A percentile compares a stretch with the other conserved stretches of the same genome.
Conservation (phyloP, 2,329 filamentous ascomycete genomes). For the Rutstroemia sp. region DNA sequence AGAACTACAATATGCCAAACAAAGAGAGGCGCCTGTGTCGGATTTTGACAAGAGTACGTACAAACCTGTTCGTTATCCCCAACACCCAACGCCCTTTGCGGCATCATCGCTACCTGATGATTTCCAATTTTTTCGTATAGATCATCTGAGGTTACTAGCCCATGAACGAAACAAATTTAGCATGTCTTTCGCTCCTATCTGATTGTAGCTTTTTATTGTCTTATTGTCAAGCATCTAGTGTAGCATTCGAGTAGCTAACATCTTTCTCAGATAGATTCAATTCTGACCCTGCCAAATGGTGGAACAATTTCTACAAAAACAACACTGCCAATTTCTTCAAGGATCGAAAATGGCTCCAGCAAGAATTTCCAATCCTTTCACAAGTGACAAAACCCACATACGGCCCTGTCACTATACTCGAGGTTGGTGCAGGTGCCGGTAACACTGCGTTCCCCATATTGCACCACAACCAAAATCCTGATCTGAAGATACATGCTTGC, state of each 20-base stretch:
- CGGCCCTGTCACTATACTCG: constrained; percentile 65
- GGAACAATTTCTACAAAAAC: constrained; percentile 97
- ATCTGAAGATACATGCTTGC: constrained; percentile 82
- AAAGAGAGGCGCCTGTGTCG: constrained; percentile 78
- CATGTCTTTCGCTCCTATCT: constrained; percentile 71
- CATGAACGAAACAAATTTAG: constrained; percentile 51
- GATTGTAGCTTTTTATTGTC: constrained; percentile 33
- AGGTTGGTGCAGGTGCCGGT: constrained; percentile 90
- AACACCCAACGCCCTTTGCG: constrained; percentile 8
- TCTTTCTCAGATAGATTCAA: constrained; percentile 67
- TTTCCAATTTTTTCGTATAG: constrained; percentile 49
- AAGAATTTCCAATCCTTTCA: constrained; percentile 87
- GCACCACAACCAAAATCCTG: constrained; percentile 72
- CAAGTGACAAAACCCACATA: constrained; percentile 65
- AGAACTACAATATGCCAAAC: constrained; percentile 74
- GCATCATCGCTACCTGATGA: constrained; percentile 47
- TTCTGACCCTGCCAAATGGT: constrained; percentile 85
- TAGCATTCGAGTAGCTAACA: constrained; percentile 33
- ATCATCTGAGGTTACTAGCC: constrained; percentile 49
- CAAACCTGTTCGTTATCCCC: constrained; percentile 2
- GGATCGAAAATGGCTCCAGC: constrained; percentile 91
- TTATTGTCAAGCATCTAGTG: constrained; percentile 8
- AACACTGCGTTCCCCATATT: constrained; percentile 95
- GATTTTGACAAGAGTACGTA: constrained; percentile 81
- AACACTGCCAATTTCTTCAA: constrained; percentile 98